Percentiles rank a stretch among this genome's conserved stretches.
Conservation (phyloP, 345 rosid species). For the Mercurialis annua region DNA sequence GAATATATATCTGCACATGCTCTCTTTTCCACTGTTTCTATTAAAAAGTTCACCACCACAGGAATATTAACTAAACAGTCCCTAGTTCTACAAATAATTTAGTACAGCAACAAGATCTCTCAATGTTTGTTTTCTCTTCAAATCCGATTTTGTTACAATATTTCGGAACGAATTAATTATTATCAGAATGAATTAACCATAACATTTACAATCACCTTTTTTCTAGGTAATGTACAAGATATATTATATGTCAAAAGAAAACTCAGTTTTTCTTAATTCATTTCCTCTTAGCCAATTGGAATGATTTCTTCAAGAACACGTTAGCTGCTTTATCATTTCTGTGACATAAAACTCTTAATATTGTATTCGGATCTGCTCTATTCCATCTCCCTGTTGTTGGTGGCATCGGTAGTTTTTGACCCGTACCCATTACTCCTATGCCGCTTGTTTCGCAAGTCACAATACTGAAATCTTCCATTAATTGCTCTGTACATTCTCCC, state of each 20-base stretch:
- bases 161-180: too few relatives aligned
- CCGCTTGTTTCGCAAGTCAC: constrained; percentile 59
- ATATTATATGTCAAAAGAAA: not conserved
- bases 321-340: constrained; percentile 69
- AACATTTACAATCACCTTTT: constrained; percentile 2
- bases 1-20: not conserved
- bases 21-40: not conserved
- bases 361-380: constrained; percentile 78
- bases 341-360: constrained; percentile 70
- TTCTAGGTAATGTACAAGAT: constrained; percentile 3
- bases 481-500: constrained; percentile 71
- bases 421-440: constrained; percentile 35
- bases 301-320: constrained; percentile 61
- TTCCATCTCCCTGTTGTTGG: constrained; percentile 79
- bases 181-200: not conserved
- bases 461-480: constrained; percentile 74
- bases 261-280: constrained; percentile 14
- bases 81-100: constrained; percentile 21
- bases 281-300: constrained; percentile 64
- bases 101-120: not conserved
- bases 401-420: constrained; percentile 72
- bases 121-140: not conserved
- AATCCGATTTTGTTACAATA: not conserved
- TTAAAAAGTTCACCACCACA: not conserved
- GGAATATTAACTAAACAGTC: constrained; percentile 8